These are phyloP conservation scores for Penicillium sp. DNA, from an alignment of 2,329 filamentous ascomycete genomes.

Conservation along the genomic window DNA sequence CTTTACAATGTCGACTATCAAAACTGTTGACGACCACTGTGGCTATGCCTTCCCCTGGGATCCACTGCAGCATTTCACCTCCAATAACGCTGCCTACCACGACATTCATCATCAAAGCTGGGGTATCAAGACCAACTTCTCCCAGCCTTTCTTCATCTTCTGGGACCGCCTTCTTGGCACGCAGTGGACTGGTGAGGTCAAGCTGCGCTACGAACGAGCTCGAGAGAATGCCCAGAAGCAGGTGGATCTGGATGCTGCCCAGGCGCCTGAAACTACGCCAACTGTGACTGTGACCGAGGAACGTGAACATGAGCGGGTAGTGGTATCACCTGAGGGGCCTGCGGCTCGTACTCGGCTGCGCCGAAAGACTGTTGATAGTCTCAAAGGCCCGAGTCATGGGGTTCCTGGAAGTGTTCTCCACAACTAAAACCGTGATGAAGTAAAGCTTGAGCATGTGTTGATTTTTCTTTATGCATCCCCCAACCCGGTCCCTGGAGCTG, in stretches of 20 bases:
- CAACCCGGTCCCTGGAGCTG: slow-evolving; percentile 25
- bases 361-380: slow-evolving; percentile 37
- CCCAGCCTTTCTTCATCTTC: slow-evolving; percentile 71
- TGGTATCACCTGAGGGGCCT: slow-evolving; percentile 26
- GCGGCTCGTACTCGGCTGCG: slow-evolving; percentile 34
- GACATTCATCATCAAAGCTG: slow-evolving; percentile 98
- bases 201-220: slow-evolving; percentile 57
- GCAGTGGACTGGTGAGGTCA: slow-evolving; percentile 70
- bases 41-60: slow-evolving; percentile 96
- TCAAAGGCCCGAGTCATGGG: slow-evolving; percentile 38
- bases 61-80: slow-evolving; percentile 83
- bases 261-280: slow-evolving; percentile 26
- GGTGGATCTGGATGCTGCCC: slow-evolving; percentile 47
- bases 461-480: slow-evolving; percentile 17
- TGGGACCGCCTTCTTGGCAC: slow-evolving; percentile 85
- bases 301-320: slow-evolving; percentile 21
- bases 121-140: slow-evolving; percentile 76
- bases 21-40: slow-evolving; percentile 97
- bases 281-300: slow-evolving; percentile 4
- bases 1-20: slow-evolving; percentile 84
- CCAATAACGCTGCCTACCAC: slow-evolving; percentile 95
- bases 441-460: slow-evolving; percentile 8
- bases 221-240: slow-evolving; percentile 57
- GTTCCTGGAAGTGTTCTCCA: slow-evolving; percentile 43
- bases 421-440: slow-evolving; percentile 22